These are phyloP conservation scores for Schizophyllum commune DNA, from an alignment of 1,284 basidiomycete genomes.

Conservation along the genomic window DNA sequence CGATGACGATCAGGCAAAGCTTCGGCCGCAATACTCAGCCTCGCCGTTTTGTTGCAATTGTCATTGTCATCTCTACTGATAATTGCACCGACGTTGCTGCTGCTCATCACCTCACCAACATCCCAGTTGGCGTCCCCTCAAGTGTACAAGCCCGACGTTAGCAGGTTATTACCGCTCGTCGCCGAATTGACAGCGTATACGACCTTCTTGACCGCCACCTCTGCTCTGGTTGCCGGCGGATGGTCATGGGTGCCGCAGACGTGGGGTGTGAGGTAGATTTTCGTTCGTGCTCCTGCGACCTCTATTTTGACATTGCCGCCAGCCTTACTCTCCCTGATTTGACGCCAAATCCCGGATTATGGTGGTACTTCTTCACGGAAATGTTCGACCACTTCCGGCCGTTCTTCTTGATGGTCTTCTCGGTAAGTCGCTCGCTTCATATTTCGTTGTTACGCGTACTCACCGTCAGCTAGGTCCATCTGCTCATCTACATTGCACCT, in stretches of 20 bases:
- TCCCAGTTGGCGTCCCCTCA: conserved; percentile 60
- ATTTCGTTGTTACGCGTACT: conserved; percentile 6
- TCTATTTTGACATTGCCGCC: conserved; percentile 4
- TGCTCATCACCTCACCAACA: conserved; percentile 51
- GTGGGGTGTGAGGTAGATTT: conserved; percentile 77
- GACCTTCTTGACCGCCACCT: conserved; percentile 35
- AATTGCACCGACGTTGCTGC: conserved; percentile 58
- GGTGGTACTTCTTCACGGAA: conserved; percentile 99
- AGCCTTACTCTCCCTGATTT: conserved; percentile 76
- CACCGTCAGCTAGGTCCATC: conserved; percentile 59
- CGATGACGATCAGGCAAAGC: conserved; percentile 34
- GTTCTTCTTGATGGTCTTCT: conserved; percentile 96
- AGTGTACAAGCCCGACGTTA: conserved; percentile 29
- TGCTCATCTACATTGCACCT: conserved; percentile 79
- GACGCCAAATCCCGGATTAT: conserved; percentile 89
- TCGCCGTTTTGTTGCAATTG: conserved; percentile 66
- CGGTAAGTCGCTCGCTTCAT: conserved; percentile 41
- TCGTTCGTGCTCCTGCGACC: not conserved
- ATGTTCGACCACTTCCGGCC: conserved; percentile 98
- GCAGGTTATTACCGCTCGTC: conserved; percentile 30
- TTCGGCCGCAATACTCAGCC: conserved; percentile 49
- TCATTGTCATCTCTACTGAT: conserved; percentile 68
- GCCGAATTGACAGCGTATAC: conserved; percentile 47
- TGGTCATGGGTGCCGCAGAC: conserved; percentile 67
- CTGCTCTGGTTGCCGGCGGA: conserved; percentile 48